A percentile compares a stretch with the other conserved stretches of the same genome.
phyloP scores from a whole-genome alignment of 108 stramenopile species.

The Pinguiococcus pyrenoidosus region DNA sequence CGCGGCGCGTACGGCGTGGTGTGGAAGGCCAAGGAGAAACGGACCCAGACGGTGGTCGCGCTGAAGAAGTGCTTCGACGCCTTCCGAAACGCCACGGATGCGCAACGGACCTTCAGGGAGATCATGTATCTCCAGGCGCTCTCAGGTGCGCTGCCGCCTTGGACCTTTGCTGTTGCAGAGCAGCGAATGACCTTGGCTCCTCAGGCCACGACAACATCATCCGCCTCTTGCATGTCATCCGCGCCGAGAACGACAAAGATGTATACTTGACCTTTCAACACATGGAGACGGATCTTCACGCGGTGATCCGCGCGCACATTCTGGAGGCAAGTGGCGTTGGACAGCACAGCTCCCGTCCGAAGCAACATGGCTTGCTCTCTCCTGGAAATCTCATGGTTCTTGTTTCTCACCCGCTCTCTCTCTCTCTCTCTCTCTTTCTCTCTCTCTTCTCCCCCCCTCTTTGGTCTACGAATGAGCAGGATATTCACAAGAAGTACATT shows the following conservation, averaged over 20 bases:
- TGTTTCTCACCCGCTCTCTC: too few relatives aligned
- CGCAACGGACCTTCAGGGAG: constrained; percentile 65
- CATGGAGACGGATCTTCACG: constrained; percentile 66
- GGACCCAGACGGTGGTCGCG: constrained; percentile 43
- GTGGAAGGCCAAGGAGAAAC: constrained; percentile 61
- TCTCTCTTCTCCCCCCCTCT: too few relatives aligned
- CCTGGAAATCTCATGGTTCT: too few relatives aligned
- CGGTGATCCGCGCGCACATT: constrained; percentile 61
- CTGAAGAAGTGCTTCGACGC: constrained; percentile 79
- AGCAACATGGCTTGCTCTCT: too few relatives aligned
- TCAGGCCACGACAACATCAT: constrained; percentile 66
- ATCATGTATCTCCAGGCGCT: constrained; percentile 55
- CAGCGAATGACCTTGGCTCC: constrained; percentile 16
- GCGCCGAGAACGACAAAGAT: constrained; percentile 62
- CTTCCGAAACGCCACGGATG: constrained; percentile 59
- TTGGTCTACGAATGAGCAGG: too few relatives aligned
- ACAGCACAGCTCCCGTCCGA: too few relatives aligned
- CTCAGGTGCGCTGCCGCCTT: neutral
- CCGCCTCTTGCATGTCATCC: constrained; percentile 50
- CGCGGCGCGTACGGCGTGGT: constrained; percentile 46
- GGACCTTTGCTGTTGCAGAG: neutral
- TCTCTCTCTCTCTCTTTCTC: too few relatives aligned
- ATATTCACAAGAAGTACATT: constrained; percentile 64
- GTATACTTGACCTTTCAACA: constrained; percentile 70
- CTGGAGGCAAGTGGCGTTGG: too few relatives aligned